phyloP scores from a whole-genome alignment of 2,329 filamentous ascomycete species.

The Talaromyces piceae region DNA sequence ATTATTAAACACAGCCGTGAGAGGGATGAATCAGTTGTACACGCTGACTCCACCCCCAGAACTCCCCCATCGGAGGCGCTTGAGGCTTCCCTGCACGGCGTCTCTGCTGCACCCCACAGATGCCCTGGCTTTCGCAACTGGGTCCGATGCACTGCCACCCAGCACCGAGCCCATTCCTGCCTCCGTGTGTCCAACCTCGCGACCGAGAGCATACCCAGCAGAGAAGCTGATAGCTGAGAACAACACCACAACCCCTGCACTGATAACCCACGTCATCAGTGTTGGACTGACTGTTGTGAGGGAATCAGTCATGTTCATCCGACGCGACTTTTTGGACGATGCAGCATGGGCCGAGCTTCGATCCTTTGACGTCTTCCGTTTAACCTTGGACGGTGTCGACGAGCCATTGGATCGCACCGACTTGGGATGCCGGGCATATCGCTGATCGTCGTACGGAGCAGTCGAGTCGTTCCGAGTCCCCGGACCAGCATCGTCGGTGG shows the following conservation, averaged over 20 bases:
- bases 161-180: slow-evolving; percentile 21
- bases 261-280: slow-evolving; percentile 58
- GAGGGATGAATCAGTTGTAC: slow-evolving; percentile 7
- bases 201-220: slow-evolving; percentile 56
- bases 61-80: slow-evolving; percentile 36
- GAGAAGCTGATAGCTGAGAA: slow-evolving; percentile 59
- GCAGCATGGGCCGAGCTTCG: slow-evolving; percentile 23
- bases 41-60: slow-evolving; percentile 27
- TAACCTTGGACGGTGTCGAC: slow-evolving; percentile 17
- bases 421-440: slow-evolving; percentile 18
- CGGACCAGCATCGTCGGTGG: slow-evolving; percentile 19
- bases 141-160: slow-evolving; percentile 14
- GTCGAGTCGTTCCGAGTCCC: slow-evolving; percentile 15
- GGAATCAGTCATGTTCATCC: slow-evolving; percentile 22
- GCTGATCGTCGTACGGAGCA: slow-evolving; percentile 14
- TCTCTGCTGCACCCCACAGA: slow-evolving; percentile 39
- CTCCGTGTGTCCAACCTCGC: slow-evolving; percentile 51
- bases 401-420: slow-evolving; percentile 17
- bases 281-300: slow-evolving; percentile 46
- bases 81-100: slow-evolving; percentile 36
- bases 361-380: slow-evolving; percentile 32
- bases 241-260: slow-evolving; percentile 57
- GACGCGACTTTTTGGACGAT: slow-evolving; percentile 29
- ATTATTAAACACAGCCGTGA: no score
- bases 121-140: slow-evolving; percentile 21